Evolutionary conservation across 2,329 filamentous ascomycete genomes (phyloP).

Genomic region (Clonostachys rhizophaga): DNA sequence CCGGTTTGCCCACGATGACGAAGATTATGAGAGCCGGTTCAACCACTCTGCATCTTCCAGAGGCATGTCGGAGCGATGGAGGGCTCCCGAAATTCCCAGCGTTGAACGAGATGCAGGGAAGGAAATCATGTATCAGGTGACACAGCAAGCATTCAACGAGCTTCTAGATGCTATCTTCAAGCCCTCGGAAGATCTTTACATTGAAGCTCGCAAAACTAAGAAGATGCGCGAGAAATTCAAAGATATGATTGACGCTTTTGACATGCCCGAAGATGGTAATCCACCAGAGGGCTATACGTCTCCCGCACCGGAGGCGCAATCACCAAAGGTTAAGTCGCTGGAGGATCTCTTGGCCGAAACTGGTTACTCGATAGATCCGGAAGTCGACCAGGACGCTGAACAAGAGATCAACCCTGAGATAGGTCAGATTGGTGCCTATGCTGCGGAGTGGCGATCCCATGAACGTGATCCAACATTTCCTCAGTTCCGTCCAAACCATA

Average conservation of each 20-base stretch:
- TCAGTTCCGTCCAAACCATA: slow-evolving; percentile 60
- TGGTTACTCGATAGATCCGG: slow-evolving; percentile 36
- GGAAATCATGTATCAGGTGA: slow-evolving; percentile 86
- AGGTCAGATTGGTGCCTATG: slow-evolving; percentile 3
- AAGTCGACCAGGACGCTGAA: slow-evolving; percentile 24
- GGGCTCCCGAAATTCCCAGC: slow-evolving; percentile 72
- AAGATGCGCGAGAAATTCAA: slow-evolving; percentile 53
- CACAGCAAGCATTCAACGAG: slow-evolving; percentile 91
- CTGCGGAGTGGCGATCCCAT: slow-evolving; percentile 7
- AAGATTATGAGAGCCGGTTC: slow-evolving; percentile 66
- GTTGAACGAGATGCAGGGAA: slow-evolving; percentile 79
- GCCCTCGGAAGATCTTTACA: slow-evolving; percentile 69
- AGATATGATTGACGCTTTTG: slow-evolving; percentile 31
- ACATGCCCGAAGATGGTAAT: slow-evolving; percentile 11
- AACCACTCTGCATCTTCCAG: slow-evolving; percentile 70
- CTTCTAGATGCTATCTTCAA: slow-evolving; percentile 84
- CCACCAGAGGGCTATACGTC: background rate
- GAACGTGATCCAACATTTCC: slow-evolving; percentile 60
- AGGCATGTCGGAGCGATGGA: slow-evolving; percentile 70
- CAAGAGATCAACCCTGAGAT: slow-evolving; percentile 6
- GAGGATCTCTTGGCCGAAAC: slow-evolving; percentile 32
- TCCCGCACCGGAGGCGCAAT: slow-evolving; percentile 5
- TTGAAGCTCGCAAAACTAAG: slow-evolving; percentile 62
- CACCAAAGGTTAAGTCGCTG: slow-evolving; percentile 12
- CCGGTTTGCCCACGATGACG: slow-evolving; percentile 66